Percentiles rank a stretch among this genome's conserved stretches.
Evolutionary conservation across 306 rosid genomes (phyloP).

Genomic region (Fagus crenata): DNA sequence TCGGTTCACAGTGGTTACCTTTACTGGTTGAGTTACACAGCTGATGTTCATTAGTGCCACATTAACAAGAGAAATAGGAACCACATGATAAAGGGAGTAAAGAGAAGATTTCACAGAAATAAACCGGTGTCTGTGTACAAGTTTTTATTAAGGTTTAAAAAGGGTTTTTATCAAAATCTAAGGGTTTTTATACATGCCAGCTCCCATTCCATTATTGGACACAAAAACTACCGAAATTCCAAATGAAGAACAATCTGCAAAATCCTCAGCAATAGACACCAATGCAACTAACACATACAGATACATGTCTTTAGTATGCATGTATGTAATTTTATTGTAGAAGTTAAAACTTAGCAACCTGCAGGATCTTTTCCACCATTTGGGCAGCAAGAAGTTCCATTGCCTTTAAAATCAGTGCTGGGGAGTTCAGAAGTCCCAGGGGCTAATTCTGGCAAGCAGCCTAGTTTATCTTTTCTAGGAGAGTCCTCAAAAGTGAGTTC

Average conservation of each 20-base stretch:
- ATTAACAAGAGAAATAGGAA: too few species aligned
- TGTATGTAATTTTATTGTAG: background rate
- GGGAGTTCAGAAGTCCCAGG: conserved; percentile 27
- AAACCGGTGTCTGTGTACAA: too few species aligned
- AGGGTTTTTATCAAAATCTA: too few species aligned
- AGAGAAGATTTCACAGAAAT: too few species aligned
- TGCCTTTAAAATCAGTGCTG: conserved; percentile 22
- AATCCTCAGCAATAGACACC: background rate
- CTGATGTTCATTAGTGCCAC: too few species aligned
- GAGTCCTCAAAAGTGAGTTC: conserved; percentile 37
- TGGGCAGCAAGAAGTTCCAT: conserved; percentile 12
- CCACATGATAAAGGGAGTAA: too few species aligned
- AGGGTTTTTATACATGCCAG: background rate
- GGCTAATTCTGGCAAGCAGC: conserved; percentile 30
- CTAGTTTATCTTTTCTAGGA: conserved; percentile 33
- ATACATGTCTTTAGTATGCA: background rate
- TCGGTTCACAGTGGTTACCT: too few species aligned
- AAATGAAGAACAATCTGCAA: background rate
- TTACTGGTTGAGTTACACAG: too few species aligned
- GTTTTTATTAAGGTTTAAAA: too few species aligned
- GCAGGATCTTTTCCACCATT: conserved; percentile 36
- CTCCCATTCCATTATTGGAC: background rate
- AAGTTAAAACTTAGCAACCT: conserved; percentile 35
- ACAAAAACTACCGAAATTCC: background rate
- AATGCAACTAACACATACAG: background rate